A percentile compares a stretch with the other conserved stretches of the same genome.
phyloP scores from a whole-genome alignment of 441 rosid genomes.

The Erodium moschatum region DNA sequence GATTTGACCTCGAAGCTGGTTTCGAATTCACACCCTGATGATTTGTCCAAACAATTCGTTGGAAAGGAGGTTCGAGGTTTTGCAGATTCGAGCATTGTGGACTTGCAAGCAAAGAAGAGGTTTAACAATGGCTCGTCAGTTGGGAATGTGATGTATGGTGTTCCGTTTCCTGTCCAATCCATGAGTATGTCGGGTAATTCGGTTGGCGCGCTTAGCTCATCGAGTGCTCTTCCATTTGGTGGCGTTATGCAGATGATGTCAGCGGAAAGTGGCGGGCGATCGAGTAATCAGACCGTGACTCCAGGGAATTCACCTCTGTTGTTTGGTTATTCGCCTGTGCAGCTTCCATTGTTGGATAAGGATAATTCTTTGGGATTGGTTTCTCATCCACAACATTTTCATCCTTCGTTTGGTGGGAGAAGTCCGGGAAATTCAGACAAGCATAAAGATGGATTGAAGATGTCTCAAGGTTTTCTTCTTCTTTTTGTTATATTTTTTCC shows the following conservation, averaged over 20 bases:
- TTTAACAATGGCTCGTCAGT: slow-evolving; percentile 32
- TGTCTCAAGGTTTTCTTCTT: slow-evolving; percentile 3
- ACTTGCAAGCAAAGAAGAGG: slow-evolving; percentile 41
- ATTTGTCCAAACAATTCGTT: slow-evolving; percentile 37
- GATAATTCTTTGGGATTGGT: slow-evolving; percentile 56
- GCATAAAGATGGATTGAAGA: no score
- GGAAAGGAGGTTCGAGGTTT: slow-evolving; percentile 44
- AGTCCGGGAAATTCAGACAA: no score
- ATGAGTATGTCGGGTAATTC: slow-evolving; percentile 41
- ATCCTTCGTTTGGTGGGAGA: slow-evolving; percentile 45
- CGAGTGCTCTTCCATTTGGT: slow-evolving; percentile 36
- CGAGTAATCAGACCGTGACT: slow-evolving; percentile 31
- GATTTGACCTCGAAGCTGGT: slow-evolving; percentile 52
- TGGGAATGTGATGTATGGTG: slow-evolving; percentile 43
- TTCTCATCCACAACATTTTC: slow-evolving; percentile 45
- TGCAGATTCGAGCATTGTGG: slow-evolving; percentile 33
- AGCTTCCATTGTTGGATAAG: slow-evolving; percentile 72
- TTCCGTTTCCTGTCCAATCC: slow-evolving; percentile 52
- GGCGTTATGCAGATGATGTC: slow-evolving; percentile 39
- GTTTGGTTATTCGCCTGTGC: slow-evolving; percentile 73
- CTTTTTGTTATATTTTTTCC: slow-evolving; percentile 1
- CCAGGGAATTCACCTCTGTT: slow-evolving; percentile 48
- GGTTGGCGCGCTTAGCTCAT: slow-evolving; percentile 30
- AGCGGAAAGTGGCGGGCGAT: slow-evolving; percentile 30
- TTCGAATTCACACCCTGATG: slow-evolving; percentile 29